Percentiles rank a stretch among this genome's conserved stretches.
phyloP scores from a whole-genome alignment of 2,329 filamentous ascomycete genomes.

The Diaporthe velutina region DNA sequence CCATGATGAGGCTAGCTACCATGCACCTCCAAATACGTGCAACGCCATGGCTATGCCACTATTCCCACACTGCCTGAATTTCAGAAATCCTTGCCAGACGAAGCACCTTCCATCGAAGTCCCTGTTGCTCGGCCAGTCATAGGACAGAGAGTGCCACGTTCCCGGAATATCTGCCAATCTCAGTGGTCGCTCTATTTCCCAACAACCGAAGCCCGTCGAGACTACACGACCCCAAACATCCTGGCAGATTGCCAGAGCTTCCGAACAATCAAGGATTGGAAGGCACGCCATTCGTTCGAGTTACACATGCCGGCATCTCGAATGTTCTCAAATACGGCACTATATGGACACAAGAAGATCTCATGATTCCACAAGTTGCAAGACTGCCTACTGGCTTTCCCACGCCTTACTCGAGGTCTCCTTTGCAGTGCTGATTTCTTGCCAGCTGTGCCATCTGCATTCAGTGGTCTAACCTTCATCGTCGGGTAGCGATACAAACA shows the following conservation, averaged over 20 bases:
- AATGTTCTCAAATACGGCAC: rapidly evolving
- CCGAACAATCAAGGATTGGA: not conserved
- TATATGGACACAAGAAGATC: not conserved
- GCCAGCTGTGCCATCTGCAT: too few relatives aligned
- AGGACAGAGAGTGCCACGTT: not conserved
- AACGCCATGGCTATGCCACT: too few relatives aligned
- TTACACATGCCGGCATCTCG: not conserved
- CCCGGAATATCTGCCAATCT: rapidly evolving
- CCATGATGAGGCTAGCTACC: too few relatives aligned
- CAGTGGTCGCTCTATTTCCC: rapidly evolving
- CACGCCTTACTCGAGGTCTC: too few relatives aligned
- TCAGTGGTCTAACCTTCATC: too few relatives aligned
- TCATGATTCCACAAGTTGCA: rapidly evolving
- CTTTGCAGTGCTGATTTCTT: too few relatives aligned
- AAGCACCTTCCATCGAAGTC: not conserved
- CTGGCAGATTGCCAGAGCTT: not conserved
- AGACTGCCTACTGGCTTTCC: too few relatives aligned
- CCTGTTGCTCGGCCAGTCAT: too few relatives aligned
- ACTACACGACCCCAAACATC: not conserved
- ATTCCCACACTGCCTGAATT: too few relatives aligned
- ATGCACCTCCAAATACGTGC: too few relatives aligned
- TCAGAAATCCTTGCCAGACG: not conserved
- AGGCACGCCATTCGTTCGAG: not conserved
- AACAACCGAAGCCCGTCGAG: not conserved
- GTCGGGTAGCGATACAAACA: too few relatives aligned